phyloP scores from a whole-genome alignment of 1,284 basidiomycete species.

The Flammula alnicola region DNA sequence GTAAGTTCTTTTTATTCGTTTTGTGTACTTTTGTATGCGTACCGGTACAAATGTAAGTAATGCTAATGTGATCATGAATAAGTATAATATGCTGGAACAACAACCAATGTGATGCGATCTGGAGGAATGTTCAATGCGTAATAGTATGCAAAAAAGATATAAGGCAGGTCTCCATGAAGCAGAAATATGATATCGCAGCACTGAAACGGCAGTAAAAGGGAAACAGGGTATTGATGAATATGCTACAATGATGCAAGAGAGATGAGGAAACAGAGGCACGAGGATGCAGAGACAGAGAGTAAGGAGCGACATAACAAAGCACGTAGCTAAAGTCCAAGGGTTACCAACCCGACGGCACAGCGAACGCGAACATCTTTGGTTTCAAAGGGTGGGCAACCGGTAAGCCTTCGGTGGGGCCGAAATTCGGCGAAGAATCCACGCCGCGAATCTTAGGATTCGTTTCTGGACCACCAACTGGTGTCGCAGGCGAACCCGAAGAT shows the following conservation, averaged over 20 bases:
- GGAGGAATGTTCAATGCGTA: slow-evolving; percentile 12
- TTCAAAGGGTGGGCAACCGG: slow-evolving; percentile 36
- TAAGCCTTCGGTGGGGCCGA: slow-evolving; percentile 26
- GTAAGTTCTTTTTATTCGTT: slow-evolving; percentile 4
- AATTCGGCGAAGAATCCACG: slow-evolving; percentile 33
- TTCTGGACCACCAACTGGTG: slow-evolving; percentile 37
- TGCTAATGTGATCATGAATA: slow-evolving; percentile 14
- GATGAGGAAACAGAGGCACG: slow-evolving; percentile 7
- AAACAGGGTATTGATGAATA: slow-evolving; percentile 18
- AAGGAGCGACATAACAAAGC: slow-evolving; percentile 7
- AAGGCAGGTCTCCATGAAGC: slow-evolving; percentile 13
- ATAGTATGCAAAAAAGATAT: slow-evolving; percentile 28
- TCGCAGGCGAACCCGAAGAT: slow-evolving; percentile 43
- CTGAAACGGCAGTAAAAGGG: slow-evolving; percentile 10
- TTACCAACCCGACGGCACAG: slow-evolving; percentile 46
- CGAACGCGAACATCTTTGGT: slow-evolving; percentile 43
- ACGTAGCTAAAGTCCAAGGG: slow-evolving; percentile 10
- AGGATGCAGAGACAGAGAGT: too few relatives aligned
- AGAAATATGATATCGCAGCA: slow-evolving; percentile 11
- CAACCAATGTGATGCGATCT: slow-evolving; percentile 20
- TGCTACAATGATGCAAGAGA: slow-evolving; percentile 20
- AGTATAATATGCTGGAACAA: slow-evolving; percentile 21
- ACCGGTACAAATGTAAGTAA: slow-evolving; percentile 18
- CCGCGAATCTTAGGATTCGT: slow-evolving; percentile 38
- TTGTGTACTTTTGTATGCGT: slow-evolving; percentile 7